Evolutionary conservation across 129 eudicot species (phyloP), one percentile per base, ranked within the genome.

Genomic region (Tanacetum coccineum): DNA sequence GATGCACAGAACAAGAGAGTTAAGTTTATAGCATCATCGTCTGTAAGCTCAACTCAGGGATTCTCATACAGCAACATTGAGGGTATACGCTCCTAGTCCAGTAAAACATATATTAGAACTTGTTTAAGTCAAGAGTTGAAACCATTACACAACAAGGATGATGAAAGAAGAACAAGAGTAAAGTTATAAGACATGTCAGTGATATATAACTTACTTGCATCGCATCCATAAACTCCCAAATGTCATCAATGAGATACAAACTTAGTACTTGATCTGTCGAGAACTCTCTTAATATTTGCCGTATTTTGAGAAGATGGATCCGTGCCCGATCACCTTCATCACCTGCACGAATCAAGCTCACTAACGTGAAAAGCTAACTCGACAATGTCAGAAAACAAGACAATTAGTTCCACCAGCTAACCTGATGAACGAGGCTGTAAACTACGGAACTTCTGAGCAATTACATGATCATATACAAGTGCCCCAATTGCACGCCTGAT

Each of bases 221-320:
- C 64, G 99, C 99, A 71, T 77, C 85, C 99, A 94, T 94, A 82
- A 79, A 94, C 76, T 94, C 99, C 99, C 99, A 94, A 19, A 89
- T 82, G 80, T 94, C 99, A 77, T 94, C 99, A 62, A 94, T 94
- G 81, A 94, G 97, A 50, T 94, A 94, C 21, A 75, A 80, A 59
- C 91, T 86, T 45, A 94, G 76, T 22, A 87, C 84, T 67, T 85
- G 92, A 74, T 89, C 99, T 39, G 87, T 76, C 56, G 95, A 83
- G 67, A 93, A 93, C 77, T 93, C 99, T 84, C 90, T 81, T 39
- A 93, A 79, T 74, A 93, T 93, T 82, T 89, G 95, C 71, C 86
- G 79, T 87, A 93, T 84, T 74, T 96, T 93, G 65, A 75, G 77
- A 42, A 93, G 87, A 77, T 85, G 88, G 59, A 86, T 81, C 72